Evolutionary conservation across 768 basidiomycete genomes (phyloP).

Genomic region (Saitozyma sp.): DNA sequence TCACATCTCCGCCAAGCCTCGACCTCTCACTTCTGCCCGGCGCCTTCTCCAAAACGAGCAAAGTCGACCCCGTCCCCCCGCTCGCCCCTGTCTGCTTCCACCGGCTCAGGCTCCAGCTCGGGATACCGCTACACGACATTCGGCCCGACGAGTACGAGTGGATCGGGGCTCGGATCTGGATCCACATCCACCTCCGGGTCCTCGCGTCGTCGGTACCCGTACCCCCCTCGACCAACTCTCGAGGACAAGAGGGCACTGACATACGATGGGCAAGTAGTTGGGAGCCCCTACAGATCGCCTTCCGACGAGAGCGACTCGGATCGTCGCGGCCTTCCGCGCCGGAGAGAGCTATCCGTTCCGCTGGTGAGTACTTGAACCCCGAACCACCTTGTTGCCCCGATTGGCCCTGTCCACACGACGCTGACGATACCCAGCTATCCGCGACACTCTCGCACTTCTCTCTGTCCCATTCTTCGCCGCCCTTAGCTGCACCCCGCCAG

Average conservation of each 20-base stretch:
- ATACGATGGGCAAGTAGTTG: conserved; percentile 15
- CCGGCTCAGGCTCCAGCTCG: background rate
- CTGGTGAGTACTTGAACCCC: conserved; percentile 28
- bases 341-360: conserved; percentile 38
- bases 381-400: no score
- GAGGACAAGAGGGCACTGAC: conserved; percentile 12
- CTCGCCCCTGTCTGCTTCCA: conserved; percentile 1
- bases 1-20: conserved; percentile 1
- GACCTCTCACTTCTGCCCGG: background rate
- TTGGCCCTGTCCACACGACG: background rate
- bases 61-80: conserved; percentile 13
- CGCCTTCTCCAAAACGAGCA: conserved; percentile 14
- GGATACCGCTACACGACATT: background rate
- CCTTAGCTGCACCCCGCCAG: no score
- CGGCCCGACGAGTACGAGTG: no score
- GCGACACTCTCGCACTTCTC: conserved; percentile 42
- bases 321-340: background rate
- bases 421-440: conserved; percentile 25
- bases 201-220: background rate
- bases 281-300: conserved; percentile 15
- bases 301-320: no score
- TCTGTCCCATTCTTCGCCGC: conserved; percentile 20
- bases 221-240: conserved; percentile 4
- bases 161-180: no score
- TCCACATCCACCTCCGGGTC: background rate